Evolutionary conservation across 2,329 filamentous ascomycete species (phyloP), one percentile per base, ranked within the genome.

Genomic region (Bipolaris victoriae): DNA sequence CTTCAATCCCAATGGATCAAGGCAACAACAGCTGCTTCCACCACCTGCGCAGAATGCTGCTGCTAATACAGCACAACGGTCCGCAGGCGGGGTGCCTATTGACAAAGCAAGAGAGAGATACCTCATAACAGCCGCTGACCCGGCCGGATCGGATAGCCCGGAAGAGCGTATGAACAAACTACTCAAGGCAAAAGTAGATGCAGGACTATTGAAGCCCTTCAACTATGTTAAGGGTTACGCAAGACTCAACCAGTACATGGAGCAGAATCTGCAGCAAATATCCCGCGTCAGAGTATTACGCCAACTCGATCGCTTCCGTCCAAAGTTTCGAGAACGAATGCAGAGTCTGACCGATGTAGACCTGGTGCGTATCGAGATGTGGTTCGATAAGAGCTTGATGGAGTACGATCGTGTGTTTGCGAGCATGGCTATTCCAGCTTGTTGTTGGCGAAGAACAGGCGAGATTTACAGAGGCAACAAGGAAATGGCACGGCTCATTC

Each of bases 321-420:
- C 95, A 15, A 97, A 96, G 72, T 99, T 99, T 72, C 86, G 95
- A 61, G 94, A 98, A 77, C 92, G 96, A 79, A 94, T 96, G 74
- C 92, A 98, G 64, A 88, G 84, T 33, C 81, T 98, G 72, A 97
- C 91, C 1, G 95, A 99, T 77, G 90, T 97, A 75, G 92, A 99
- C 77, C 86, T 99, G 24, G 89, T 98, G 26, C 87, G 93, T 57
- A 94, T 98, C 10, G 95, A 99, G 78, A 97, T 98, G 92, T 98
- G 95, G 94, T 98, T 99, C 72, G 95, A 99, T 77, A 88, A 90
- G 70, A 95, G 91, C 62, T 80, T 99, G 66, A 95, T 98, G 90
- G 95, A 98, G 74, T 98, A 98, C 70, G 95, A 99, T 72, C 91
- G 95, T 31, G 93, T 99, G 1, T 99, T 99, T 80, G 95, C 95